Evolutionary conservation across 345 rosid species (phyloP).

Genomic region (Populus pruinosa): DNA sequence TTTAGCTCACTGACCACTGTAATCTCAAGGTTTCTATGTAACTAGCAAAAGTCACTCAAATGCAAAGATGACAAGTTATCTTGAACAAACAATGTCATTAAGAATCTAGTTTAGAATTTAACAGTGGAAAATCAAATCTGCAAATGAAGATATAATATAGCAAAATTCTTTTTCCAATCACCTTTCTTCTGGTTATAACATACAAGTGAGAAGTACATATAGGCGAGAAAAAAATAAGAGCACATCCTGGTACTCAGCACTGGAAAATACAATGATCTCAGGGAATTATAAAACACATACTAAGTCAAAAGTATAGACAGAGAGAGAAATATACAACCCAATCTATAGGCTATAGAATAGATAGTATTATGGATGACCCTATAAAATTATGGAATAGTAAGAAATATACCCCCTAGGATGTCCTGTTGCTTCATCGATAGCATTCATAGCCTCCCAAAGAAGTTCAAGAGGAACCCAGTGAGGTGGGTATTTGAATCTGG

Average conservation of each 20-base stretch:
- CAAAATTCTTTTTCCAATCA: neutral
- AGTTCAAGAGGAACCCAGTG: conserved; percentile 92
- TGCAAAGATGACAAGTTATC: too few relatives aligned
- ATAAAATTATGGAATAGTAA: too few relatives aligned
- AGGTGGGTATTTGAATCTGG: conserved; percentile 96
- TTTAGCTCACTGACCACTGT: neutral
- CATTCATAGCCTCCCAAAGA: conserved; percentile 95
- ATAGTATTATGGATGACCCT: too few relatives aligned
- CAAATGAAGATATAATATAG: neutral
- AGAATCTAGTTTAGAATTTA: neutral
- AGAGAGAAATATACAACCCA: too few relatives aligned
- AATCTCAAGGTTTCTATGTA: neutral
- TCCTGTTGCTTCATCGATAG: conserved; percentile 61
- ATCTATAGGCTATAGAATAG: too few relatives aligned
- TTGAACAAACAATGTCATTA: neutral
- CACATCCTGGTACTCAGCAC: too few relatives aligned
- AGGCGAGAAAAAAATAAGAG: neutral
- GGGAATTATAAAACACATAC: too few relatives aligned
- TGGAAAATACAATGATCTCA: too few relatives aligned
- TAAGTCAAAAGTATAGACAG: too few relatives aligned
- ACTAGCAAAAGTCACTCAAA: neutral
- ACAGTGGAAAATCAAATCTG: neutral
- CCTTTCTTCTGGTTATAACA: neutral
- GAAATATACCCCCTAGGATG: conserved; percentile 64
- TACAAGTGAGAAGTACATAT: neutral